Percentiles rank a stretch among this genome's conserved stretches.
Conservation (phyloP, 306 rosid species). For the Cucumis sativus region Cucumber_9930_V3 NC_026658.2:26509001-26509500, state of each 20-base stretch:
- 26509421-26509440: conserved; percentile 44
- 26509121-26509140: no score
- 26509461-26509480: conserved; percentile 63
- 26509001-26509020: background rate
- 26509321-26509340: background rate
- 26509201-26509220: background rate
- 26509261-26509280: background rate
- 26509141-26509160: no score
- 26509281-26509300: background rate
- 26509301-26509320: background rate
- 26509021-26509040: background rate
- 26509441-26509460: conserved; percentile 77
- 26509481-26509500: background rate
- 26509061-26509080: background rate
- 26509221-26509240: background rate
- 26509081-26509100: background rate
- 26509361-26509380: conserved; percentile 5
- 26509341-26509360: background rate
- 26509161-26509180: no score
- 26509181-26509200: background rate
- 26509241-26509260: background rate
- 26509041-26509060: background rate
- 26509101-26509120: background rate
- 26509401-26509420: conserved; percentile 64
- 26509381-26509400: background rate